Percentiles rank a stretch among this genome's conserved stretches.
Conservation (phyloP, 2,329 filamentous ascomycete genomes). For the Nannizziopsis barbatae region DNA sequence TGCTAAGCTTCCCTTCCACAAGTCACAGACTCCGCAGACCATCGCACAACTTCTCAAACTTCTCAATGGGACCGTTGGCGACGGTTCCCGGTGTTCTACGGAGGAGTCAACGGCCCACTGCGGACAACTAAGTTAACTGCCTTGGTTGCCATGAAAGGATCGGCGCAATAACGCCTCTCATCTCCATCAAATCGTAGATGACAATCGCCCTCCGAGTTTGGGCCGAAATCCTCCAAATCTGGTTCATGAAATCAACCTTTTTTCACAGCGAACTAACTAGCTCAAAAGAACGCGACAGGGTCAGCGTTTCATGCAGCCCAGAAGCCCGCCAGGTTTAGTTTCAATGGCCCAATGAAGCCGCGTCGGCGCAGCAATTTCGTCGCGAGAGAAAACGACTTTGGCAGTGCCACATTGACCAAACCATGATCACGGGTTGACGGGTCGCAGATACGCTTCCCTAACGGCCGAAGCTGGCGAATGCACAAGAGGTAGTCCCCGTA, state of each 20-base stretch:
- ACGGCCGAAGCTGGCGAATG: background rate
- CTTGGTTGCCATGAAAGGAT: no score
- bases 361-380: background rate
- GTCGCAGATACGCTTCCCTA: background rate
- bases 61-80: no score
- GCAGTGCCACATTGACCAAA: constrained; percentile 1
- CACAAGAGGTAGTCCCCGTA: background rate
- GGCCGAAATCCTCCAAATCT: background rate
- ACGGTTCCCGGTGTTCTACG: background rate
- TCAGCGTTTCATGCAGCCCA: background rate
- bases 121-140: background rate
- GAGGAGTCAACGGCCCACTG: background rate
- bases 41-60: no score
- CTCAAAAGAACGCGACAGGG: background rate
- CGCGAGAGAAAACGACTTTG: background rate
- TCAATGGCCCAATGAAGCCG: constrained; percentile 6
- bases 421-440: constrained; percentile 5
- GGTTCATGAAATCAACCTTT: background rate
- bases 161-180: no score
- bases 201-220: background rate
- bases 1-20: no score
- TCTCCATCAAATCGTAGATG: background rate
- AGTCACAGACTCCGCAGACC: no score
- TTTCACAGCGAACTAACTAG: no score
- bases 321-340: background rate